These are phyloP conservation scores for Aspergillus puulaauensis DNA, from an alignment of 2,329 filamentous ascomycete genomes.

Conservation along the genomic window DNA sequence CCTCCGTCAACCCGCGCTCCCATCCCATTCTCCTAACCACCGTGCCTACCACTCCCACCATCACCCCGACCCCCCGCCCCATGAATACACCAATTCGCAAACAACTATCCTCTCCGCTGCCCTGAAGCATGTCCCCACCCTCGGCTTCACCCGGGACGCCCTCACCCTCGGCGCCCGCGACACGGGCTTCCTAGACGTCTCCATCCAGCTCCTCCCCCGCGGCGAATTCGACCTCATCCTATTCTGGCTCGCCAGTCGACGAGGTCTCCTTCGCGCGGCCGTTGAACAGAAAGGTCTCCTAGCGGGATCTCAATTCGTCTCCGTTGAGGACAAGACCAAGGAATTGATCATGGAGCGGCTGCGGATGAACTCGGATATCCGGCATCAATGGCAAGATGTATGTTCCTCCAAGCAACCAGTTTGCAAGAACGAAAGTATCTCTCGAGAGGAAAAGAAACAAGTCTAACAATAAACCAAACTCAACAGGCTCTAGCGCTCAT, in stretches of 20 bases:
- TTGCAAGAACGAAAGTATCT: not conserved
- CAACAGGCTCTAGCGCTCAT: slow-evolving; percentile 80
- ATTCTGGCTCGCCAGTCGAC: slow-evolving; percentile 44
- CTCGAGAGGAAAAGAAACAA: not conserved
- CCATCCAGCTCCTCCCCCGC: slow-evolving; percentile 75
- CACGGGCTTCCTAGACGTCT: slow-evolving; percentile 82
- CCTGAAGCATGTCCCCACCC: slow-evolving; percentile 70
- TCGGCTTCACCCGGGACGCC: slow-evolving; percentile 77
- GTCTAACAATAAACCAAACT: not conserved
- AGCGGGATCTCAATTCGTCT: slow-evolving; percentile 32
- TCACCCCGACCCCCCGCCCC: slow-evolving; percentile 54
- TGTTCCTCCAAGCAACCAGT: slow-evolving; percentile 24
- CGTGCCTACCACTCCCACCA: slow-evolving; percentile 71
- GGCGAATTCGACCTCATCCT: slow-evolving; percentile 77
- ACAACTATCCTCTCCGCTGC: slow-evolving; percentile 77
- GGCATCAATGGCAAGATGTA: slow-evolving; percentile 85
- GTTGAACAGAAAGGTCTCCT: slow-evolving; percentile 32
- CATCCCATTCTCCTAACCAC: slow-evolving; percentile 59
- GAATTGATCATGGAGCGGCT: slow-evolving; percentile 74
- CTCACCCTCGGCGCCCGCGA: slow-evolving; percentile 78
- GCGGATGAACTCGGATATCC: slow-evolving; percentile 69
- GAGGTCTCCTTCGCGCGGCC: slow-evolving; percentile 36
- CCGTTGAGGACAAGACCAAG: slow-evolving; percentile 65
- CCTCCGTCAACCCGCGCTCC: slow-evolving; percentile 2
- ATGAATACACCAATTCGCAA: slow-evolving; percentile 68